Base-by-base conservation (phyloP, 306 rosid genomes). In the Sophora flavescens region DNA sequence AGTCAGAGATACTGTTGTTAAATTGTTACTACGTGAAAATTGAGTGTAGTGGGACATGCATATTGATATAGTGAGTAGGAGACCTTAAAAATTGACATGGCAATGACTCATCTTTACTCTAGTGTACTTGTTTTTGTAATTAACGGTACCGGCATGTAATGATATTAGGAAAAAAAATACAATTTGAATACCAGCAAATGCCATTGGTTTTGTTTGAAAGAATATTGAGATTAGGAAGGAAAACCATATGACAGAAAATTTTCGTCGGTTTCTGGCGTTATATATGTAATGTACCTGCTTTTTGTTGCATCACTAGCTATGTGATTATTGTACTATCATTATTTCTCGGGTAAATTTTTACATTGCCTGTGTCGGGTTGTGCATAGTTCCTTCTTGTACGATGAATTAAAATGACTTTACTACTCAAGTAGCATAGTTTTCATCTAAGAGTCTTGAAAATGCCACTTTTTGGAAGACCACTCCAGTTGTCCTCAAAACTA, bases 381-480 rank as follows among this genome's bases (percentile, higher is more conserved):
- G 47, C 18, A 9, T 32, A 6, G 18, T 33, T 39, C 35, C 6
- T 33, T 8, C 12, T 69, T 13, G 6, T 1, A 10, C 75, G 0
- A 1, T 35, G 2, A 28, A 26, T 35, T 60, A 16, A 39, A 15
- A 47, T 41, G 77, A 9, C 42, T 0, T 22, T 22, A 22, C 58
- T 61, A 71, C 68, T 80, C 51, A 63, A 44, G 4, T 76, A 6
- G 5, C 63, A 48, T 36, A 71, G 64, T 69, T 78, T 86, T 70
- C 68, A 78, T 42, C 73, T 42, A 58, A 78, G 59, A 61, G 42
- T 82, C 72, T 86, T 76, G 88, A 61, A 69, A 81, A 39, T 68
- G 44, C 32, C 63, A 83, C 52, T 70, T 44, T 80, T 68, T 86
- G 76, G 86, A 79, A 79, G 86, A 85, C 86, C 84, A 66, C 83